Conservation (phyloP, 2,329 filamentous ascomycete species). For the Colletotrichum sp. region DNA sequence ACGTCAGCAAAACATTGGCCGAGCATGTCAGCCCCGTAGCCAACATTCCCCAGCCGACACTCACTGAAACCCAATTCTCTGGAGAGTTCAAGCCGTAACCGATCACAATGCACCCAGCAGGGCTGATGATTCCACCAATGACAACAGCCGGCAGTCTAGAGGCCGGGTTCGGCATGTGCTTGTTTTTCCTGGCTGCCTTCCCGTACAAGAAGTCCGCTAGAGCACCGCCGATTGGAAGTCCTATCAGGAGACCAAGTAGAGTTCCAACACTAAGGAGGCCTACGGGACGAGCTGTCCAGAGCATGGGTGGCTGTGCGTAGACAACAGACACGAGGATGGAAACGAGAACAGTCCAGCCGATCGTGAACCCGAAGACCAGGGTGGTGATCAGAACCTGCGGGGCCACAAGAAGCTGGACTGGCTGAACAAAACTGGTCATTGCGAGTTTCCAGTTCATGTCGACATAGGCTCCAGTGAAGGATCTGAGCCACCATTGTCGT, state of each 20-base stretch:
- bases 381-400: slow-evolving; percentile 13
- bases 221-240: slow-evolving; percentile 9
- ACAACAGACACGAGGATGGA: background rate
- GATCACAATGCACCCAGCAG: slow-evolving; percentile 20
- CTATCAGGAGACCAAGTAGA: background rate
- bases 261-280: slow-evolving; percentile 8
- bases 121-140: slow-evolving; percentile 20
- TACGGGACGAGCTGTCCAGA: slow-evolving; percentile 5
- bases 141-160: slow-evolving; percentile 19
- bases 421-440: background rate
- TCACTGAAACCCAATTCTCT: slow-evolving; percentile 14
- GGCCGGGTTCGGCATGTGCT: slow-evolving; percentile 5
- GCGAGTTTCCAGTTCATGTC: slow-evolving; percentile 11
- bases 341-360: slow-evolving; percentile 8
- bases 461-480: slow-evolving; percentile 3
- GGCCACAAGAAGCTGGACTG: background rate
- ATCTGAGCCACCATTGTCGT: slow-evolving; percentile 6
- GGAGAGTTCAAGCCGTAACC: slow-evolving; percentile 17
- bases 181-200: background rate
- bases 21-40: slow-evolving; percentile 22
- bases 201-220: slow-evolving; percentile 17
- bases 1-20: slow-evolving; percentile 24
- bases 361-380: slow-evolving; percentile 11
- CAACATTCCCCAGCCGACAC: slow-evolving; percentile 23
- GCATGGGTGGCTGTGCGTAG: slow-evolving; percentile 1